Evolutionary conservation across 305 asterid species (phyloP).

Genomic region (Salvia sclarea): DNA sequence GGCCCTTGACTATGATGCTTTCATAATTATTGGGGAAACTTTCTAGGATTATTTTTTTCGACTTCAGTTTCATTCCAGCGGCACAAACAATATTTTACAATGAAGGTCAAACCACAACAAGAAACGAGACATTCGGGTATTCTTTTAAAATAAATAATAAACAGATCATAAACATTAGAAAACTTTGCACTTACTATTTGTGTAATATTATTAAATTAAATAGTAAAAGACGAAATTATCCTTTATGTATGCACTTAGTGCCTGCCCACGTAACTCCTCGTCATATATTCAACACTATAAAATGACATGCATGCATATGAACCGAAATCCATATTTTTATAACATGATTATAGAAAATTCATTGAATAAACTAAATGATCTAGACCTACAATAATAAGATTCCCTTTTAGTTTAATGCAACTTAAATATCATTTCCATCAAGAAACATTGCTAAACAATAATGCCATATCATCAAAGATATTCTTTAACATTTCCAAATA

Average conservation of each 20-base stretch:
- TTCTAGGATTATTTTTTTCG: background rate
- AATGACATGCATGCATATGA: conserved; percentile 6
- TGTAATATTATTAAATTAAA: background rate
- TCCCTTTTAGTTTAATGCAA: background rate
- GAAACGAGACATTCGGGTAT: background rate
- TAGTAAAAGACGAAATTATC: background rate
- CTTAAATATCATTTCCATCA: background rate
- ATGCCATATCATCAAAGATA: background rate
- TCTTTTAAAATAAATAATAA: background rate
- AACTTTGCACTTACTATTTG: too few relatives aligned
- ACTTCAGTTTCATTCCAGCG: background rate
- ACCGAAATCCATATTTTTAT: background rate
- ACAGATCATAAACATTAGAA: too few relatives aligned
- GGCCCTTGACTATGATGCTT: background rate
- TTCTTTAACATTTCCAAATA: background rate
- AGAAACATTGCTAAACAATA: background rate
- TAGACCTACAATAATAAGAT: background rate
- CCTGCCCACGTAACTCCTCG: conserved; percentile 18
- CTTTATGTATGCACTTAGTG: conserved; percentile 24
- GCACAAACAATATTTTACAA: background rate
- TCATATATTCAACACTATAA: conserved; percentile 9
- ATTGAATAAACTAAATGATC: background rate
- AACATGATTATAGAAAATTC: background rate
- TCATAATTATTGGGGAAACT: background rate
- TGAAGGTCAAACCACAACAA: background rate